Percentiles rank a stretch among this genome's conserved stretches.
Conservation (phyloP, 768 basidiomycete species). For the Arthromyces matolae region DNA sequence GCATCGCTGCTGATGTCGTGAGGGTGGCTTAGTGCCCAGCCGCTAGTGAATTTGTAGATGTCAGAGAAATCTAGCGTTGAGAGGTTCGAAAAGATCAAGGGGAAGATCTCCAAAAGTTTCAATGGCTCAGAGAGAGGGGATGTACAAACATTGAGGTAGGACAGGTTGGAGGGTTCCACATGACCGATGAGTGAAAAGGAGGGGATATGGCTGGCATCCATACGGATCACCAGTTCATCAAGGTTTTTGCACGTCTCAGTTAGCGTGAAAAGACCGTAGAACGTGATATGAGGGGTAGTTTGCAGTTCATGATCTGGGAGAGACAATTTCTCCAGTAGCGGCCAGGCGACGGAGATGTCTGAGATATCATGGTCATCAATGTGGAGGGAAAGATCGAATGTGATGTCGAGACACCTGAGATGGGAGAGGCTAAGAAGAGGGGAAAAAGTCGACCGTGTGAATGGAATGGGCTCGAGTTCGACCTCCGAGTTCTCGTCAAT, state of each 20-base stretch:
- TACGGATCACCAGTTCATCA: background rate
- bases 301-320: background rate
- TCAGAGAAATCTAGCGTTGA: background rate
- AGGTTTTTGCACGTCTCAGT: background rate
- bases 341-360: constrained; percentile 1
- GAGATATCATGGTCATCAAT: background rate
- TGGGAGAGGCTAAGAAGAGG: background rate
- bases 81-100: background rate
- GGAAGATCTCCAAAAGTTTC: background rate
- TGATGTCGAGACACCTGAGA: background rate
- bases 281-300: background rate
- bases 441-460: background rate
- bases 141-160: background rate
- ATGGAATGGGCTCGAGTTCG: background rate
- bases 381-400: background rate
- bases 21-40: too few relatives aligned
- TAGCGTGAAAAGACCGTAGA: background rate
- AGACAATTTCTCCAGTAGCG: background rate
- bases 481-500: background rate
- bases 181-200: background rate
- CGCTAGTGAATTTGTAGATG: background rate
- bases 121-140: background rate
- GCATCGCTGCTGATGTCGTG: too few relatives aligned
- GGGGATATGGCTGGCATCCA: background rate
- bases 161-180: background rate